Base-by-base conservation (phyloP, 2,329 filamentous ascomycete species). In the Hortaea sp. region DNA sequence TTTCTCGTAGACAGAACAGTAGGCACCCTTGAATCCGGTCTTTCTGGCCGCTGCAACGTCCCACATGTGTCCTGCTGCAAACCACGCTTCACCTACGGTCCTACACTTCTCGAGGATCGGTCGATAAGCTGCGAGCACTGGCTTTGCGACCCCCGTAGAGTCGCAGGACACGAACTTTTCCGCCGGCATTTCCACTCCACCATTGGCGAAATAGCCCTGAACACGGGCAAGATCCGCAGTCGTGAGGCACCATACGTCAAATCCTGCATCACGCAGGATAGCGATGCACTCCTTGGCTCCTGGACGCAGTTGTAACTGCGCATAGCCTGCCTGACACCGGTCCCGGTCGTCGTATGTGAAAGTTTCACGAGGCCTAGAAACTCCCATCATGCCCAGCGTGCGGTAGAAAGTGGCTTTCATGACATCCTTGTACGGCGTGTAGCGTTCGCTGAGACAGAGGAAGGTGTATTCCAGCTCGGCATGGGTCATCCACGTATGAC, bases 41-140 rank as follows among this genome's bases (percentile, higher is more conserved):
- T 64, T 66, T 41, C 65, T 66, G 6, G 76, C 76, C 3, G 74
- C 73, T 12, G 68, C 67, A 1, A 76, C 75, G 63, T 80, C 76
- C 77, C 76, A 79, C 67, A 75, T 73, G 60, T 79, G 77, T 20
- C 75, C 76, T 1, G 77, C 76, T 1, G 74, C 76, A 57, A 78
- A 79, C 75, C 75, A 79, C 40, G 67, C 68, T 49, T 60, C 49
- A 39, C 71, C 56, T 2, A 53, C 62, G 0, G 46, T 39, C 6
- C 42, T 66, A 46, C 77, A 68, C 42, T 57, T 60, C n/a, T 66
- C 64, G 31, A 72, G 58, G 5, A 74, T 57, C 1, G 66, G 63
- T 49, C 59, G 54, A 52, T 79, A 79, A 0, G 72, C 69, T 28
- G 56, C 66, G 4, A 69, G 59, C 0, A 67, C 69, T 0, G 76